These are phyloP conservation scores for Ganoderma meredithae DNA, from an alignment of 1,284 basidiomycete species.

Conservation along the genomic window DNA sequence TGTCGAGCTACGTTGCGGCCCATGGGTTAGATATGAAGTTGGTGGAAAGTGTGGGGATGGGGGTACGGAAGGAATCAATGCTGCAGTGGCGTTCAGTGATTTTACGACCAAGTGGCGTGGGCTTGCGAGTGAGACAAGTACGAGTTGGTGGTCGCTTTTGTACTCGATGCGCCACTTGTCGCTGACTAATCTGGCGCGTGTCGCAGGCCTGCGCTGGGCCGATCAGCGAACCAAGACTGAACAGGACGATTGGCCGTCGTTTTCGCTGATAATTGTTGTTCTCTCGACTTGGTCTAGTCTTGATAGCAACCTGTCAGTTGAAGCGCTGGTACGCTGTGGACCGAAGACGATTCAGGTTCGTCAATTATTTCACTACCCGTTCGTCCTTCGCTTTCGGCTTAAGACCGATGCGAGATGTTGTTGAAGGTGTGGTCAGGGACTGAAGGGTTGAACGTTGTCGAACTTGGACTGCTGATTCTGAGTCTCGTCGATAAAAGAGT, in stretches of 20 bases:
- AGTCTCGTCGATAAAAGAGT: neutral
- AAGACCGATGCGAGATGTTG: no score
- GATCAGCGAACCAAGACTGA: neutral
- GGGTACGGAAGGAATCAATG: neutral
- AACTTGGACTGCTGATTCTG: neutral
- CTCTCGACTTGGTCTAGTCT: neutral
- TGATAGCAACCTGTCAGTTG: neutral
- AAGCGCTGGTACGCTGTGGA: neutral
- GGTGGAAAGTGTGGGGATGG: neutral
- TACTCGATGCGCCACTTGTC: neutral
- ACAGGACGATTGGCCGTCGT: neutral
- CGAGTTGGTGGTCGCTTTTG: neutral
- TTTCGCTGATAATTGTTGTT: neutral
- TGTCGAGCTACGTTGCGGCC: neutral
- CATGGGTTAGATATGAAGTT: neutral
- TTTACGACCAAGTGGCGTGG: neutral
- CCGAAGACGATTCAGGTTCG: neutral
- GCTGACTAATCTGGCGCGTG: constrained; percentile 9
- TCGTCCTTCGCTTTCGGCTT: no score
- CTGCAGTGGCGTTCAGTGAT: neutral
- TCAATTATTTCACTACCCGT: neutral
- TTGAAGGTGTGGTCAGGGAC: no score
- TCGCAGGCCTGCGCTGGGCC: neutral
- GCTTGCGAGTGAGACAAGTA: neutral
- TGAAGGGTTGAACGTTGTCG: no score